Percentiles rank a stretch among this genome's conserved stretches.
Conservation (phyloP, 2,329 filamentous ascomycete species). For the Colletotrichum sp. region DNA sequence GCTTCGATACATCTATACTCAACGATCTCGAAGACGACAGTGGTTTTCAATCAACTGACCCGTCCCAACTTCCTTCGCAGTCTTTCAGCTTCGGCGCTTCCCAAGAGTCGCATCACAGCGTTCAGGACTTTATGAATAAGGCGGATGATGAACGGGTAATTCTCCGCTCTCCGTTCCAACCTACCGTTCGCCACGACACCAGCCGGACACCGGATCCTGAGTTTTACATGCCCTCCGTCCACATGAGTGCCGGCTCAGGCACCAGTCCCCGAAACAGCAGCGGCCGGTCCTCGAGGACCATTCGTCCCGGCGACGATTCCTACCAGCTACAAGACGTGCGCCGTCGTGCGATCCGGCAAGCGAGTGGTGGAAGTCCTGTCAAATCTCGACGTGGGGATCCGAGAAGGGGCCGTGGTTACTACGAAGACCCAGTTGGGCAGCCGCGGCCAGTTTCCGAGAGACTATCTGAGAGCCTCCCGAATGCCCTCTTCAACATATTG, state of each 20-base stretch:
- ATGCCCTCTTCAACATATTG: constrained; percentile 42
- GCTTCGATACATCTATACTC: constrained; percentile 62
- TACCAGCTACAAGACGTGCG: constrained; percentile 31
- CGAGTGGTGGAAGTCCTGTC: constrained; percentile 25
- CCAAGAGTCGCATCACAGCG: constrained; percentile 53
- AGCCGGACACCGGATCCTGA: constrained; percentile 53
- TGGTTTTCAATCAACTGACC: constrained; percentile 43
- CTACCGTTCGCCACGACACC: constrained; percentile 44
- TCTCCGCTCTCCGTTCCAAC: constrained; percentile 59
- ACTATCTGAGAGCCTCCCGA: constrained; percentile 40
- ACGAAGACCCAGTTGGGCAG: neutral
- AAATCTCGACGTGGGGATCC: constrained; percentile 25
- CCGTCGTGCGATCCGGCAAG: constrained; percentile 25
- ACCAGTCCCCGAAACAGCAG: constrained; percentile 39
- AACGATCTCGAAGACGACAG: constrained; percentile 49
- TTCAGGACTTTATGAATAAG: constrained; percentile 56
- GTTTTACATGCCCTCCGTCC: constrained; percentile 59
- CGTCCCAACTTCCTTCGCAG: constrained; percentile 52
- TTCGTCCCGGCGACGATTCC: constrained; percentile 31
- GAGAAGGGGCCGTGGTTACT: neutral
- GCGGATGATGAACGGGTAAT: constrained; percentile 63
- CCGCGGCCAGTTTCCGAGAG: constrained; percentile 30
- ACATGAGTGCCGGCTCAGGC: constrained; percentile 27
- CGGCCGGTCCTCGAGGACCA: constrained; percentile 36
- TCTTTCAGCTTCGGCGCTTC: constrained; percentile 49